Percentiles rank a stretch among this genome's conserved stretches.
Evolutionary conservation across 2,329 filamentous ascomycete genomes (phyloP).

Genomic region (Sclerotinia minor): DNA sequence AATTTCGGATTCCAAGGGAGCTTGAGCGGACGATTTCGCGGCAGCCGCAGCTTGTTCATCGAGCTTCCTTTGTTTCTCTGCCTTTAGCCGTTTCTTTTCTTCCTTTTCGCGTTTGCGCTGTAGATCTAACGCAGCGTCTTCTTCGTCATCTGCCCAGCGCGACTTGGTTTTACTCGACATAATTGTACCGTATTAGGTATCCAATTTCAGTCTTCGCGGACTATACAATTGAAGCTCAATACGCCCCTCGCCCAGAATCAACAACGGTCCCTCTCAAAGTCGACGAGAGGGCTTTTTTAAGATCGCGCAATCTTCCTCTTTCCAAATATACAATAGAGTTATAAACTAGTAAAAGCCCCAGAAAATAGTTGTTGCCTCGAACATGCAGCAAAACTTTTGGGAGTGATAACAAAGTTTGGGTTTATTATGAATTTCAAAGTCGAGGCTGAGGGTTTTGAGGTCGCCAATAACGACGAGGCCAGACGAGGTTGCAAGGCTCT

Average conservation of each 20-base stretch:
- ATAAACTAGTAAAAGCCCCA: neutral
- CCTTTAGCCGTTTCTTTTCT: slow-evolving; percentile 81
- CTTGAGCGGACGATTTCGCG: slow-evolving; percentile 43
- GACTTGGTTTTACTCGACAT: slow-evolving; percentile 50
- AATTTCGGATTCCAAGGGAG: slow-evolving; percentile 39
- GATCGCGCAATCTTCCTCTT: neutral
- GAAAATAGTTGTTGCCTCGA: neutral
- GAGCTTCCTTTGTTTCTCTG: slow-evolving; percentile 72
- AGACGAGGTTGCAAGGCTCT: slow-evolving; percentile 21
- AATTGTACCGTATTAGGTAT: neutral
- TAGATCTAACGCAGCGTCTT: slow-evolving; percentile 73
- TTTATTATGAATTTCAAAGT: slow-evolving; percentile 1
- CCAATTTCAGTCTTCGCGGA: neutral
- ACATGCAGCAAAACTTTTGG: neutral
- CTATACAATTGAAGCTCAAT: slow-evolving; percentile 1
- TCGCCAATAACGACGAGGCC: slow-evolving; percentile 23
- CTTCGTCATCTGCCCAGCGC: slow-evolving; percentile 84
- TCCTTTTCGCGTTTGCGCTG: slow-evolving; percentile 80
- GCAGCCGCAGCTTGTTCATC: slow-evolving; percentile 48
- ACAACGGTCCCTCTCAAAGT: neutral
- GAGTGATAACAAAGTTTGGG: neutral
- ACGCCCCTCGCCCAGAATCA: neutral
- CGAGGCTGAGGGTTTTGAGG: slow-evolving; percentile 21
- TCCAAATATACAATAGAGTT: neutral
- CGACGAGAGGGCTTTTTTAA: neutral